Conservation (phyloP, 176 grass and related monocot genomes). For the Pharus latifolius region DNA sequence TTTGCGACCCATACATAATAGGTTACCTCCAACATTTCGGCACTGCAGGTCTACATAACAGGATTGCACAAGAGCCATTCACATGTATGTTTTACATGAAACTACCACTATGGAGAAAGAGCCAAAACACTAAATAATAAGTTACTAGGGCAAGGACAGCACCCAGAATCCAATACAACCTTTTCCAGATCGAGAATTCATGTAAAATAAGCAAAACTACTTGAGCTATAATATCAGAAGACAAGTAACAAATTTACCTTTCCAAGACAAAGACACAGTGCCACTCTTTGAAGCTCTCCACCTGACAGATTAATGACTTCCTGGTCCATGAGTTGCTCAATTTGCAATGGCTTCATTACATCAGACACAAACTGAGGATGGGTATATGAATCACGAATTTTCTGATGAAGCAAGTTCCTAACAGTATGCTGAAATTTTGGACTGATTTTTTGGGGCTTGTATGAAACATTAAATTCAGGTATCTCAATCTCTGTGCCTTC, state of each 20-base stretch:
- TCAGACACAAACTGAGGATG: constrained; percentile 85
- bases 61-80: no score
- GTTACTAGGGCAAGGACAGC: no score
- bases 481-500: constrained; percentile 74
- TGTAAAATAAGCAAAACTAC: not conserved
- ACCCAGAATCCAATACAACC: no score
- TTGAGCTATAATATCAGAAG: not conserved
- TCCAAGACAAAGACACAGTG: constrained; percentile 87
- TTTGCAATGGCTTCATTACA: constrained; percentile 98
- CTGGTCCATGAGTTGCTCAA: constrained; percentile 89
- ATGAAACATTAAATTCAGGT: constrained; percentile 94
- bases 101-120: no score
- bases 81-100: no score
- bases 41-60: no score
- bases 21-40: no score
- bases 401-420: constrained; percentile 74
- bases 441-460: constrained; percentile 92
- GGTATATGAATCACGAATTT: constrained; percentile 83
- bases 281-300: constrained; percentile 95
- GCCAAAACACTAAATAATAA: no score
- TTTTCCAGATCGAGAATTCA: no score
- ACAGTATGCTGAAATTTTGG: constrained; percentile 70
- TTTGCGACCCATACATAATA: no score
- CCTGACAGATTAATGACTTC: constrained; percentile 92
- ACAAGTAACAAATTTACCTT: constrained; percentile 46